Evolutionary conservation across 495 filamentous ascomycete species (phyloP), one percentile per base, ranked within the genome.

Genomic region (Aspergillus saccharolyticus): DNA sequence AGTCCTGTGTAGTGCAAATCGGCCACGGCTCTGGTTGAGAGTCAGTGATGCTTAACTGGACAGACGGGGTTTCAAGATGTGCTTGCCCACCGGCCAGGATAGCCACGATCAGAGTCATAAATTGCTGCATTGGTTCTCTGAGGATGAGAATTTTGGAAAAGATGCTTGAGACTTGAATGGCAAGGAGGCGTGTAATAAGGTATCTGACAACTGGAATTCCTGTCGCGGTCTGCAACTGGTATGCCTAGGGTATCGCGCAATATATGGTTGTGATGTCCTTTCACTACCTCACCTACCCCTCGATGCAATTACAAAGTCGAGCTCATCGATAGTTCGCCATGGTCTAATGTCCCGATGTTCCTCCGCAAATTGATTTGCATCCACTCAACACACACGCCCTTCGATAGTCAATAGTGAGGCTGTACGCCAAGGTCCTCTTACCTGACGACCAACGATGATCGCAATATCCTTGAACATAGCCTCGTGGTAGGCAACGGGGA

Each of bases 1-100:
- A 62, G 18, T 28, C 59, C 59, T 42, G 46, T 50, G 19, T 50
- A 51, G 43, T 58, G 59, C 12, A 58, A 52, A 22, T 62, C 59
- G 18, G 59, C 59, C 20, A 58, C 15, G 15, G 47, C 55, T 39
- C 59, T 62, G 3, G 14, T 42, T 14, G 50, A 17, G 4, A 8
- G 16, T 61, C n/a, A 57, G 28, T 53, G 24, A 44, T 22, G 17
- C 12, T 8, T 21, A n/a, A 15, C 16, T n/a, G n/a, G 12, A 14
- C 0, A 19, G 15, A 8, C 24, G 16, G 42, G 12, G 15, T 6
- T 10, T 15, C n/a, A n/a, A 12, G 28, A 17, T 33, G 16, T 12
- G 14, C 53, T 5, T 56, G 56, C 58, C 58, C 48, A 48, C 50
- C 19, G 18, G 58, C 58, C n/a, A 60, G 7, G 42, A 52, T 45